Evolutionary conservation across 331 rosid genomes (phyloP), one percentile per base, ranked within the genome.

Genomic region (Dryas integrifolia): DNA sequence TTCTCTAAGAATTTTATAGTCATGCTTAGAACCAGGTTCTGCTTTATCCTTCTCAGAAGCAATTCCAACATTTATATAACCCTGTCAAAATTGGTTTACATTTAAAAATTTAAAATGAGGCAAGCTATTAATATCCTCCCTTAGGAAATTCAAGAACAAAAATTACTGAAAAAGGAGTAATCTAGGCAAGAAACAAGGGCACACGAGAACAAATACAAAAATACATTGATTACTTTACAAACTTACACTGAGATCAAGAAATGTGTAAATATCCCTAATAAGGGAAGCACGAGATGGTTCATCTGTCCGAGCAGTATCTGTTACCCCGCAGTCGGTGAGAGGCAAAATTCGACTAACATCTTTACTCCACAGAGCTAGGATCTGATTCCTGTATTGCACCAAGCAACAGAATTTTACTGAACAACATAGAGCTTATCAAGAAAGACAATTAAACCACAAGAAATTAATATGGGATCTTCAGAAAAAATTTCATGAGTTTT

Each of bases 241-340:
- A 86, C 98, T 90, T 88, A 95, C 99, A 79, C 86, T 89, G 71
- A 82, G 96, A 84, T 95, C 96, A 4, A 95, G 97, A 85, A 95
- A 95, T 59, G 91, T 72, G 78, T 90, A 95, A 86, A 92, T 88
- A 77, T 95, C 98, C 87, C 91, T 92, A 70, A 82, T 74, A 76
- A 95, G 90, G 74, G 91, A 72, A 58, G 85, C 84, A 65, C 71
- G 88, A 9, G 88, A 77, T 73, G 86, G 73, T 80, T 88, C 98
- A 73, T 81, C 86, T 71, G 71, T 81, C 41, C 80, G 80, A 67
- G 77, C 67, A 53, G 76, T 55, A 82, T 78, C 90, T 78, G 84
- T 75, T 67, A 87, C 89, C 75, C 99, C 98, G 86, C 96, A 95
- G 51, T 95, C 98, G 68, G 88, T 75, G 65, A 95, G 98, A 76